A percentile compares a stretch with the other conserved stretches of the same genome.
These are phyloP conservation scores for Hirsutella rhossiliensis DNA, from an alignment of 2,329 filamentous ascomycete genomes.

Conservation along the genomic window DNA sequence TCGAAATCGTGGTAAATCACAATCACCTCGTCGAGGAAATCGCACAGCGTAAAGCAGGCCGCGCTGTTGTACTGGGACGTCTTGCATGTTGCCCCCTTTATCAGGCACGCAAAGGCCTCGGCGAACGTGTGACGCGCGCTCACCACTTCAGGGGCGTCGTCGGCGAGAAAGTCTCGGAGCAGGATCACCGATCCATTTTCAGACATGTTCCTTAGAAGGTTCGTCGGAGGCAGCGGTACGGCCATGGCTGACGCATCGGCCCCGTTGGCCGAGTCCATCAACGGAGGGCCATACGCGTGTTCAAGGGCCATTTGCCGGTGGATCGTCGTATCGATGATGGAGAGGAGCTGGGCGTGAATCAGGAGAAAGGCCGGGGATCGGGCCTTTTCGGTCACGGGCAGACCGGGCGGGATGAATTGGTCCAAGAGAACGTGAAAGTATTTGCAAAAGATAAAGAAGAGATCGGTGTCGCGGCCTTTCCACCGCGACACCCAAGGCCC, in stretches of 20 bases:
- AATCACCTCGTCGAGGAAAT: constrained; percentile 76
- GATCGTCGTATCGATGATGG: constrained; percentile 70
- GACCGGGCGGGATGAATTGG: constrained; percentile 51
- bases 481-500: constrained; percentile 77
- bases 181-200: constrained; percentile 78
- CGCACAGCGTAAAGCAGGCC: constrained; percentile 81
- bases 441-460: constrained; percentile 87
- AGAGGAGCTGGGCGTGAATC: constrained; percentile 71
- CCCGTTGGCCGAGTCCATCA: constrained; percentile 33
- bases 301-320: constrained; percentile 56
- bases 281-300: constrained; percentile 26
- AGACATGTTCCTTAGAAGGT: constrained; percentile 70
- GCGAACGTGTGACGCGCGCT: constrained; percentile 58
- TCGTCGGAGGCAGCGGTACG: constrained; percentile 50
- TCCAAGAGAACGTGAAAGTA: constrained; percentile 71
- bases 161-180: constrained; percentile 64
- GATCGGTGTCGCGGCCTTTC: constrained; percentile 76
- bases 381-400: constrained; percentile 42
- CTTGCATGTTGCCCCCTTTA: constrained; percentile 62
- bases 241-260: constrained; percentile 57
- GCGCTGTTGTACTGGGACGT: constrained; percentile 73
- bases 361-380: constrained; percentile 67
- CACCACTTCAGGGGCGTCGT: constrained; percentile 23
- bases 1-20: constrained; percentile 43
- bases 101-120: constrained; percentile 57